Conservation (phyloP, 352 stramenopile species). For the Phytophthora idaei region DNA sequence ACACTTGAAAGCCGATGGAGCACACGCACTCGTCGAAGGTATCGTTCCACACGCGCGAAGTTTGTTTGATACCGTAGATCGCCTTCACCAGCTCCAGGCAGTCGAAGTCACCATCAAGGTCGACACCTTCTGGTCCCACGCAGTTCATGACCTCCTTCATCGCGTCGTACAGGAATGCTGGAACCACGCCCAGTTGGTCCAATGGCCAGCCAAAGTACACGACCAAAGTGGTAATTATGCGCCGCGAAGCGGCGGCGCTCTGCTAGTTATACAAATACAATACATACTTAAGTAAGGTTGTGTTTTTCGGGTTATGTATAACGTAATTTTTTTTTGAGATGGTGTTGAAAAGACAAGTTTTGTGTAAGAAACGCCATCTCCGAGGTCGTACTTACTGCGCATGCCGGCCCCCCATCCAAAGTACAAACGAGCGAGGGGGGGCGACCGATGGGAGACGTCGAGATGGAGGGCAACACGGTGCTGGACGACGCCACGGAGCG, state of each 20-base stretch:
- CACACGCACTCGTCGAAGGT: constrained; percentile 9
- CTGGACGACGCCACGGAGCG: constrained; percentile 51
- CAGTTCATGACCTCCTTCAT: constrained; percentile 18
- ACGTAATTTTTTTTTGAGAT: too few relatives aligned
- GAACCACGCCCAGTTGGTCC: constrained; percentile 20
- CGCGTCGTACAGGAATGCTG: constrained; percentile 10
- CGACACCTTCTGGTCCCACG: constrained; percentile 1
- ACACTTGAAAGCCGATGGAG: constrained; percentile 1
- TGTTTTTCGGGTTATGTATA: too few relatives aligned
- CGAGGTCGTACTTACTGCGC: constrained; percentile 9
- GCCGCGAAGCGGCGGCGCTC: neutral
- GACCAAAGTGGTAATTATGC: constrained; percentile 4
- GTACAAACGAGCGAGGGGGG: constrained; percentile 6
- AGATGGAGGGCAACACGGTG: constrained; percentile 44
- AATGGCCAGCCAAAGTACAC: constrained; percentile 2
- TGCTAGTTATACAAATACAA: too few relatives aligned
- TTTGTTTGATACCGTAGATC: constrained; percentile 17
- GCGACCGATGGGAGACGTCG: constrained; percentile 46
- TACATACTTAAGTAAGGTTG: too few relatives aligned
- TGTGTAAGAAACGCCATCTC: too few relatives aligned
- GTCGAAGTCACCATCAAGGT: neutral
- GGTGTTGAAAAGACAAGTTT: too few relatives aligned
- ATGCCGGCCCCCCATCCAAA: constrained; percentile 1
- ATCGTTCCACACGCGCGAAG: constrained; percentile 17
- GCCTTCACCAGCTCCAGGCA: constrained; percentile 13